A percentile compares a stretch with the other conserved stretches of the same genome.
These are phyloP conservation scores for Mycena olivaceomarginata DNA, from an alignment of 768 basidiomycete species.

Conservation along the genomic window DNA sequence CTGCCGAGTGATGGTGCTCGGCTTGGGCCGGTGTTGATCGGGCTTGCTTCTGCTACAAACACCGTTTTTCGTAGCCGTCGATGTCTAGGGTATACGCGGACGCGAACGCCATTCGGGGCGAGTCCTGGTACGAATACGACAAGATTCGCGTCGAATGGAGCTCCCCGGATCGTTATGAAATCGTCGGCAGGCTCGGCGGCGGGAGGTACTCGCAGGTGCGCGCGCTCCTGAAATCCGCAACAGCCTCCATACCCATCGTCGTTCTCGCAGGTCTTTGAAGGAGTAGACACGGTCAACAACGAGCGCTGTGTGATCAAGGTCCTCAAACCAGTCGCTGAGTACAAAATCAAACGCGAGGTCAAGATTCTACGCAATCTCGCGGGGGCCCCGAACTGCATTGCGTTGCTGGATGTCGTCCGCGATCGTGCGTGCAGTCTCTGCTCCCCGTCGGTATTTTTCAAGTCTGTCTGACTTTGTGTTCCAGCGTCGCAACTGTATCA, in stretches of 20 bases:
- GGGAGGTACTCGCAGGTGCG: conserved; percentile 81
- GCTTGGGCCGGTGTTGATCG: no score
- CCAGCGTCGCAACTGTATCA: conserved; percentile 71
- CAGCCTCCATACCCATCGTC: no score
- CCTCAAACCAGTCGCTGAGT: conserved; percentile 81
- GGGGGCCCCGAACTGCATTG: conserved; percentile 77
- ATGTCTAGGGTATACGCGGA: not conserved
- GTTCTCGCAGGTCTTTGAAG: conserved; percentile 70
- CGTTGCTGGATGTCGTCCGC: conserved; percentile 80
- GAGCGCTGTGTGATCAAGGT: conserved; percentile 82
- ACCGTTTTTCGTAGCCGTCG: no score
- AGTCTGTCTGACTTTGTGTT: no score
- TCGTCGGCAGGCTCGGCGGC: conserved; percentile 77
- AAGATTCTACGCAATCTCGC: conserved; percentile 80
- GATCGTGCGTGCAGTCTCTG: conserved; percentile 59
- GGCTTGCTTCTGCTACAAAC: no score
- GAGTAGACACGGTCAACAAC: conserved; percentile 72
- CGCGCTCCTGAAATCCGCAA: not conserved
- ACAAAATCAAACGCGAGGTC: conserved; percentile 86
- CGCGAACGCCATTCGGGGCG: no score
- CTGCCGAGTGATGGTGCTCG: no score
- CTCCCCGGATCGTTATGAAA: conserved; percentile 79
- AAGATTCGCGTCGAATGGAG: conserved; percentile 74
- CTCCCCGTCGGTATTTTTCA: no score
- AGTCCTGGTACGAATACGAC: no score